Conservation (phyloP, 768 basidiomycete genomes). For the Neoboletus brunneissimus region DNA sequence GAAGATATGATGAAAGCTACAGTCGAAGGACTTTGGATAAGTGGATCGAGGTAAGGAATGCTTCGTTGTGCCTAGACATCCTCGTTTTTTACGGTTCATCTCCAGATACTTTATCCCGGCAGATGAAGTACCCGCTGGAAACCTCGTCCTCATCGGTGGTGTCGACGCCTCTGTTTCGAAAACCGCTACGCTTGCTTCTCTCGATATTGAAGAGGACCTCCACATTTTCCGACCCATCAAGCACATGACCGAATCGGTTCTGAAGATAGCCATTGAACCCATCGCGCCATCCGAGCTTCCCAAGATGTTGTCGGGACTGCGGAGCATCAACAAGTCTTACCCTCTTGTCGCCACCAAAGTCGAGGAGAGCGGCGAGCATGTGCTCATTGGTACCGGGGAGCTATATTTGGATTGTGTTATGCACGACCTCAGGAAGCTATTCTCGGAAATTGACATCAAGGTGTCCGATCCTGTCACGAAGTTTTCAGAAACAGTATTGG, state of each 20-base stretch:
- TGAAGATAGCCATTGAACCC: constrained; percentile 98
- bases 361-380: constrained; percentile 97
- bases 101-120: constrained; percentile 85
- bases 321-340: constrained; percentile 97
- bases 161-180: constrained; percentile 94
- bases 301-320: constrained; percentile 96
- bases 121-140: constrained; percentile 87
- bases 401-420: constrained; percentile 95
- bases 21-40: constrained; percentile 88
- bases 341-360: constrained; percentile 93
- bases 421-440: constrained; percentile 90
- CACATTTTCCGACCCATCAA: constrained; percentile 95
- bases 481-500: constrained; percentile 97
- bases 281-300: constrained; percentile 96
- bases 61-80: background rate
- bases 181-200: constrained; percentile 81
- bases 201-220: constrained; percentile 78
- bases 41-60: constrained; percentile 72
- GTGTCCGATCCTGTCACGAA: constrained; percentile 98
- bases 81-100: constrained; percentile 1
- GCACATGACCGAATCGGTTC: constrained; percentile 94
- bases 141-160: constrained; percentile 88
- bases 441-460: constrained; percentile 99
- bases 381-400: constrained; percentile 95
- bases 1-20: constrained; percentile 91